phyloP scores from a whole-genome alignment of 2,329 filamentous ascomycete species.

The Colletotrichum tanaceti region DNA sequence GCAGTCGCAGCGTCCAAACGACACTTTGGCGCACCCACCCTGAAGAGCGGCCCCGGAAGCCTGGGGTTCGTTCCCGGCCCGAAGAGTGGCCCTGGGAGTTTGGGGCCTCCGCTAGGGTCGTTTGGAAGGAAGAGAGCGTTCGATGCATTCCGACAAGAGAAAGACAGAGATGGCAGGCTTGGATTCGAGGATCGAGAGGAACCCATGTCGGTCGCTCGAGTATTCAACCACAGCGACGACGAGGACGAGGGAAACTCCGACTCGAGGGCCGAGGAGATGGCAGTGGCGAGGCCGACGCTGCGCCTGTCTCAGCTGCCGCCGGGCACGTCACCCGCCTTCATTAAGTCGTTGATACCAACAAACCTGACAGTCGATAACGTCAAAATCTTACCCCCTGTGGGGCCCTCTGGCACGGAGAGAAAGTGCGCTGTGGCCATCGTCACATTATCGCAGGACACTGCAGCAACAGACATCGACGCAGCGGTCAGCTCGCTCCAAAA shows the following conservation, averaged over 20 bases:
- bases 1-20: slow-evolving; percentile 60
- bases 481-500: slow-evolving; percentile 84
- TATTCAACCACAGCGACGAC: slow-evolving; percentile 77
- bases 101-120: slow-evolving; percentile 64
- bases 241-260: slow-evolving; percentile 60
- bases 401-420: slow-evolving; percentile 68
- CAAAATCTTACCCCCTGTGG: slow-evolving; percentile 71
- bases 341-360: slow-evolving; percentile 69
- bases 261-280: slow-evolving; percentile 66
- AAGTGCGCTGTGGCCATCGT: slow-evolving; percentile 83
- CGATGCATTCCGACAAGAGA: slow-evolving; percentile 56
- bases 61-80: slow-evolving; percentile 65
- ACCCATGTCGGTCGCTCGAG: slow-evolving; percentile 73
- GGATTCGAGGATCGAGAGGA: slow-evolving; percentile 55
- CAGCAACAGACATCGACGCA: slow-evolving; percentile 84
- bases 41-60: slow-evolving; percentile 72
- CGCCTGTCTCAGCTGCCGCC: slow-evolving; percentile 71
- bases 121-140: slow-evolving; percentile 67
- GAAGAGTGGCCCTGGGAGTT: slow-evolving; percentile 72
- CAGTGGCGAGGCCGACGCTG: slow-evolving; percentile 71
- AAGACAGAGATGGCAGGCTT: slow-evolving; percentile 49
- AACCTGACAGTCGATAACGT: slow-evolving; percentile 78
- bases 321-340: slow-evolving; percentile 67
- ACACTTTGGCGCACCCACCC: slow-evolving; percentile 70
- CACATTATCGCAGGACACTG: slow-evolving; percentile 81